Evolutionary conservation across 768 basidiomycete species (phyloP).

Genomic region (Lactarius psammicola): DNA sequence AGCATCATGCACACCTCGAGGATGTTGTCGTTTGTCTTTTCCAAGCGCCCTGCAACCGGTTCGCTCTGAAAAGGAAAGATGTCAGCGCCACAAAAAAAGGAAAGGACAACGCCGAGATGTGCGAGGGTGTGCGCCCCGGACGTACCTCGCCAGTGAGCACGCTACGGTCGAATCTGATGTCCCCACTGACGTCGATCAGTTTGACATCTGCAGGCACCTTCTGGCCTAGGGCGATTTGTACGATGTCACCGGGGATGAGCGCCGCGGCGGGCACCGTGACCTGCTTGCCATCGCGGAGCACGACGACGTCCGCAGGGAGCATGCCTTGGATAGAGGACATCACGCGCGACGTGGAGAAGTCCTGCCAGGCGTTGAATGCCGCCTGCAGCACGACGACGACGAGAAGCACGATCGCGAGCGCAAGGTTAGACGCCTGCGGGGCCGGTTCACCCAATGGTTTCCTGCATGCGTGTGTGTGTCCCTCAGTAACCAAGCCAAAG

Average conservation of each 20-base stretch:
- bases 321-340: constrained; percentile 66
- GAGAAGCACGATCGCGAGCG: constrained; percentile 56
- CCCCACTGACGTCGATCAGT: constrained; percentile 55
- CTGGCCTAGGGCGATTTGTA: constrained; percentile 60
- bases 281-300: constrained; percentile 51
- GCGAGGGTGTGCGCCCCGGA: constrained; percentile 8
- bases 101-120: constrained; percentile 7
- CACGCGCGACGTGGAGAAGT: constrained; percentile 55
- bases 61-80: constrained; percentile 19
- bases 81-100: constrained; percentile 35
- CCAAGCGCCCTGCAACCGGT: constrained; percentile 27
- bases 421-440: constrained; percentile 55
- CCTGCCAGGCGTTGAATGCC: constrained; percentile 51
- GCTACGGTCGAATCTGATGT: constrained; percentile 60
- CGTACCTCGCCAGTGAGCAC: constrained; percentile 64
- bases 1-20: constrained; percentile 21
- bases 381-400: constrained; percentile 42
- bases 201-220: constrained; percentile 71
- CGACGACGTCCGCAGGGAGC: constrained; percentile 61
- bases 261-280: constrained; percentile 54
- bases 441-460: constrained; percentile 57
- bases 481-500: not conserved
- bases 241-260: constrained; percentile 66
- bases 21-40: constrained; percentile 37
- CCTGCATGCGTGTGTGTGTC: constrained; percentile 35